Conservation (phyloP, 129 eudicot species). For the Lonicera japonica region DNA sequence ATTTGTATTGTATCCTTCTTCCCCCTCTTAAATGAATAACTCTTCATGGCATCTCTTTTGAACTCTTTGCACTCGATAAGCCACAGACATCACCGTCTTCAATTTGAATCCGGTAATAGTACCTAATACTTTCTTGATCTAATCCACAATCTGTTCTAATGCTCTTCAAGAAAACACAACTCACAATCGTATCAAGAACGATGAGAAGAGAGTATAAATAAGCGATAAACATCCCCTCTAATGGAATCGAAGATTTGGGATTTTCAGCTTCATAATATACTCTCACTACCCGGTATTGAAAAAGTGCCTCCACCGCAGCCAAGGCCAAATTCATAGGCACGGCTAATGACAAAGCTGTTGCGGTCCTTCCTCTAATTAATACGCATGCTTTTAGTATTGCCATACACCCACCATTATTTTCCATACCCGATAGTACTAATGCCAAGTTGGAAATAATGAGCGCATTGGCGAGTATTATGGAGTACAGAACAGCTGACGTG, state of each 20-base stretch:
- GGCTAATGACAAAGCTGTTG: constrained; percentile 51
- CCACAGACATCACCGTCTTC: constrained; percentile 15
- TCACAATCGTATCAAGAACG: constrained; percentile 46
- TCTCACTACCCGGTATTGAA: constrained; percentile 55
- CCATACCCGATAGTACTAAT: constrained; percentile 48
- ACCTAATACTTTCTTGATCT: constrained; percentile 11
- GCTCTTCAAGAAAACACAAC: constrained; percentile 60
- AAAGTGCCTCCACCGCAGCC: constrained; percentile 65
- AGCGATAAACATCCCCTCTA: constrained; percentile 63
- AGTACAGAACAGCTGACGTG: constrained; percentile 43
- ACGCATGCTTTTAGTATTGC: constrained; percentile 57
- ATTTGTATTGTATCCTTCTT: no score
- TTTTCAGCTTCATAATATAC: constrained; percentile 11
- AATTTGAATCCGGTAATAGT: constrained; percentile 14
- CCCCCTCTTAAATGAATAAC: not conserved
- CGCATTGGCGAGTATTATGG: constrained; percentile 56
- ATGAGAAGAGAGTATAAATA: constrained; percentile 59
- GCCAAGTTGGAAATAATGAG: constrained; percentile 47
- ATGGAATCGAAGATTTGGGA: constrained; percentile 26
- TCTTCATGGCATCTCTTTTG: constrained; percentile 33
- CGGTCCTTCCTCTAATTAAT: constrained; percentile 51
- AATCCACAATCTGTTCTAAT: constrained; percentile 28
- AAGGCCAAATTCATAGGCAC: constrained; percentile 51
- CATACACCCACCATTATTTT: constrained; percentile 41
- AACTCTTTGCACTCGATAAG: constrained; percentile 17